These are phyloP conservation scores for Basidiobolus meristosporus DNA, from an alignment of 371 early-diverging fungal genomes.

Conservation along the genomic window DNA sequence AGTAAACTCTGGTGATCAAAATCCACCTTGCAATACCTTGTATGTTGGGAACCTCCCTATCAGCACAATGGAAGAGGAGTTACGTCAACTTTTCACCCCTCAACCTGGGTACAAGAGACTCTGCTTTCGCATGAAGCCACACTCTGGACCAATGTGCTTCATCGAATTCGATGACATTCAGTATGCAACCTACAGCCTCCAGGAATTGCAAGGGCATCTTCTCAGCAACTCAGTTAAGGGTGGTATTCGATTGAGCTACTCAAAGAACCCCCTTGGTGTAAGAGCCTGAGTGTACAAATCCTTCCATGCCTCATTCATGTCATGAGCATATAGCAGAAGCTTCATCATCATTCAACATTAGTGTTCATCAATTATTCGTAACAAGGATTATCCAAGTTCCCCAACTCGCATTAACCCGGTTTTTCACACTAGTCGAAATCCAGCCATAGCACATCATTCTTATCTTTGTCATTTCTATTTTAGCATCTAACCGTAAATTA, in stretches of 20 bases:
- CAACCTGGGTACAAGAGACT: slow-evolving; percentile 71
- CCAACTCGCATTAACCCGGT: too few relatives aligned
- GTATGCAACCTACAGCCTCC: slow-evolving; percentile 70
- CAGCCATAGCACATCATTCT: too few relatives aligned
- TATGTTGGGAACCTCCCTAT: slow-evolving; percentile 84
- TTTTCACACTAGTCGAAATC: too few relatives aligned
- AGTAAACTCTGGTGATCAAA: slow-evolving; percentile 61
- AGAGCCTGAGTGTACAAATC: slow-evolving; percentile 3
- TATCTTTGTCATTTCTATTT: too few relatives aligned
- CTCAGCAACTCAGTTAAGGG: slow-evolving; percentile 73
- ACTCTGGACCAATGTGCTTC: slow-evolving; percentile 80
- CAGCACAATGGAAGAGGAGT: slow-evolving; percentile 67
- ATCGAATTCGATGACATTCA: slow-evolving; percentile 77
- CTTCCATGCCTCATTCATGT: too few relatives aligned
- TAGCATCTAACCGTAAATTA: too few relatives aligned
- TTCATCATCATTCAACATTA: too few relatives aligned
- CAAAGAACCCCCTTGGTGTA: slow-evolving; percentile 85
- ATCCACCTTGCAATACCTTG: slow-evolving; percentile 94
- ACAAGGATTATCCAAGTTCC: too few relatives aligned
- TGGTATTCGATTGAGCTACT: slow-evolving; percentile 82
- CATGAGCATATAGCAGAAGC: too few relatives aligned
- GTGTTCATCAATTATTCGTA: too few relatives aligned
- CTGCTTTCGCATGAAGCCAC: slow-evolving; percentile 38
- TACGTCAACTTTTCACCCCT: slow-evolving; percentile 45
- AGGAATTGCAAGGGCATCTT: slow-evolving; percentile 51